Evolutionary conservation across 129 eudicot genomes (phyloP).

Genomic region (Deinandra increscens): DNA sequence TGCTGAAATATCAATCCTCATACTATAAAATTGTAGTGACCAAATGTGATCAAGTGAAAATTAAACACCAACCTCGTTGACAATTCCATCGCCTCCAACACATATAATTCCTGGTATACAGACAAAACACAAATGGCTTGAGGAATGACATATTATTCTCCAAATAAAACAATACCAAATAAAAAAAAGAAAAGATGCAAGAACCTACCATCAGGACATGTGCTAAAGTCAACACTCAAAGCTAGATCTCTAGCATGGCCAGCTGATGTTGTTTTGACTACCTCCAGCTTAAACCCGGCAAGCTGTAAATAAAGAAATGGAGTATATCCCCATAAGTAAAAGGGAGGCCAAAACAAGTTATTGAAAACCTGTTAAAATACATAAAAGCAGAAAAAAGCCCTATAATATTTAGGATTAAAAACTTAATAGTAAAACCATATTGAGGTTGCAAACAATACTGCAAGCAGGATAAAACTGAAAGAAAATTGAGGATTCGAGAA

Average conservation of each 20-base stretch:
- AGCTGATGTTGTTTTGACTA: conserved; percentile 91
- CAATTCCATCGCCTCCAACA: conserved; percentile 99
- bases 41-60: conserved; percentile 8
- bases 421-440: not conserved
- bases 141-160: conserved; percentile 12
- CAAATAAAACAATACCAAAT: not conserved
- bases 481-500: not conserved
- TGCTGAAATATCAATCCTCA: not conserved
- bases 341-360: not conserved
- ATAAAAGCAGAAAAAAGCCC: not conserved
- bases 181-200: conserved; percentile 3
- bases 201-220: conserved; percentile 88
- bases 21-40: not conserved
- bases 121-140: conserved; percentile 22
- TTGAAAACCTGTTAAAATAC: not conserved
- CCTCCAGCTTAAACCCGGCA: conserved; percentile 91
- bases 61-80: conserved; percentile 73
- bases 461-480: not conserved
- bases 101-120: conserved; percentile 80
- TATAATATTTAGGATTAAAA: not conserved
- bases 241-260: conserved; percentile 97
- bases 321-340: conserved; percentile 2
- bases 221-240: conserved; percentile 77
- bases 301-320: conserved; percentile 50
- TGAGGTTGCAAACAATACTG: not conserved